Base-by-base conservation (phyloP, 2,329 filamentous ascomycete species). In the Neonectria faginata region DNA sequence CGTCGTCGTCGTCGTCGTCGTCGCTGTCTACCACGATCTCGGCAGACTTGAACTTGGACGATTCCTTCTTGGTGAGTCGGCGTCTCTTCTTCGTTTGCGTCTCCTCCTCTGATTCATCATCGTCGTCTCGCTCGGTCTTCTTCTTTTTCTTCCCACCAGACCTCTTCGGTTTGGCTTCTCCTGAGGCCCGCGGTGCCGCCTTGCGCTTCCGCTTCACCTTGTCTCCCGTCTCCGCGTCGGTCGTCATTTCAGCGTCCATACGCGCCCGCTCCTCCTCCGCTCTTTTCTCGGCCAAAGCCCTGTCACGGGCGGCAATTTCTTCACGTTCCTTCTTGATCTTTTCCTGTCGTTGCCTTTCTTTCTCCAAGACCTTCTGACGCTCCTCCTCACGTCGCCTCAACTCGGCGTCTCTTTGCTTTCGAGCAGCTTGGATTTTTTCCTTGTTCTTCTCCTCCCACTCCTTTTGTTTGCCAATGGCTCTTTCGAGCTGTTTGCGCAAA, bases 401-500 rank as follows among this genome's bases (percentile, higher is more conserved):
- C 77, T 97, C 94, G 4, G 90, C 91, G 73, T 98, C 92, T 57
- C 95, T 91, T 66, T 89, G 87, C 73, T 92, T 89, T 39, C 92
- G 87, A 8, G 96, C 94, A 57, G 93, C 90, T 66, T 91, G 88
- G 3, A 98, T 87, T 78, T 96, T 97, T 73, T 92, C 89, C 39
- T 94, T 93, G 77, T 98, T 97, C 82, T 92, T 93, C 73, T 94
- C 91, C 78, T 99, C 96, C 78, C 97, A 98, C 67, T 97, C 92
- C 67, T 88, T 91, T 78, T 99, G 96, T 70, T 88, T 91, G 69
- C 93, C 90, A 52, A 95, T 88, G 5, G 92, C 91, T 73, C 94
- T 90, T 74, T 97, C 93, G 12, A 99, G 87, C 78, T 99, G 95
- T 73, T 93, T 94, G 69, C 92, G 91, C 81, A 97, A 93, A 1